Base-by-base conservation (phyloP, 306 rosid species). In the Senna tora region DNA sequence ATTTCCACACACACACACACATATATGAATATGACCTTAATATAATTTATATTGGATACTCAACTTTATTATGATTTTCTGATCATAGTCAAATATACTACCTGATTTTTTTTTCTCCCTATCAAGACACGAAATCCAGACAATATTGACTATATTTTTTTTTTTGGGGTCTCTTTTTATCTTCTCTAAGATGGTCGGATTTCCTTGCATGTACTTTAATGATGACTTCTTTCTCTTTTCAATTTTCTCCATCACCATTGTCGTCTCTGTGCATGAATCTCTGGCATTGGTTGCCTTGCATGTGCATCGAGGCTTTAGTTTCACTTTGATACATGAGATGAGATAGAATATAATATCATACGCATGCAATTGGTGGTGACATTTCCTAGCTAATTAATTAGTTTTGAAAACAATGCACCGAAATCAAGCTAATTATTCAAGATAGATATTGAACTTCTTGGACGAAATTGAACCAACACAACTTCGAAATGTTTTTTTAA, bases 261-360 rank as follows among this genome's bases (percentile, higher is more conserved):
- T 81, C 77, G 52, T 82, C 78, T 51, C 56, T 49, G 83, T 73
- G 81, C 84, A 79, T 60, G 79, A 62, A 75, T 78, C 65, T 81
- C 52, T 71, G 46, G 81, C 65, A 80, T 72, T 85, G 69, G 83
- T 69, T 82, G 75, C 75, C 60, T 72, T 78, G 81, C 78, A 62
- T 72, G 81, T 75, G 80, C 80, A 74, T 67, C 63, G 6, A 61
- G 49, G 78, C 15, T 81, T 81, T 79, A 54, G 65, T 77, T 77
- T 76, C 82, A 69, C 75, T 74, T 67, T 60, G 75, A 45, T 76
- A 41, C 20, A 51, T 50, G 59, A 38, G 47, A 51, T 50, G 59
- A 38, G 47, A 54, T 72, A 76, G 73, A 56, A 59, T 39, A 19
- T 65, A 46, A 0, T 36, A 36, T n/a, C n/a, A n/a, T 4, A 4